Base-by-base conservation (phyloP, 2,329 filamentous ascomycete genomes). In the Colletotrichum musicola region DNA sequence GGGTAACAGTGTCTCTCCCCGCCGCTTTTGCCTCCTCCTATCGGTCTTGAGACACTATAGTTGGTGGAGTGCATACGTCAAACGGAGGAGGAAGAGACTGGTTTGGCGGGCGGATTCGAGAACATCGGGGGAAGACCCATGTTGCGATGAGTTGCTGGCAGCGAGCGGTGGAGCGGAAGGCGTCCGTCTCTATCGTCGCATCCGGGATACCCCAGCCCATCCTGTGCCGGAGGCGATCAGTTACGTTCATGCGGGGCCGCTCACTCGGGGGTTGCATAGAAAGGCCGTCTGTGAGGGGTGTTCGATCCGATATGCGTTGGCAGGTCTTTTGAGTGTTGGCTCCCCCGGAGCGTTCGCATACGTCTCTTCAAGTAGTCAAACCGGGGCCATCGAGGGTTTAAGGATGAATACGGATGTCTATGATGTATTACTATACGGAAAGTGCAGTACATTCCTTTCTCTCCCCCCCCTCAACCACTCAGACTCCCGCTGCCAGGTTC, bases 161-260 rank as follows among this genome's bases (percentile, higher is more conserved):
- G 22, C 16, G 18, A 46, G 49, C 60, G 27, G n/a, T 53, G 46
- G 53, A 20, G 40, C 30, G 53, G 47, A 47, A 25, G 60, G 40
- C 35, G 30, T 60, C 40, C 47, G 27, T 42, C 22, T 20, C 40
- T 44, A 30, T 46, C 61, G 22, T 59, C 46, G 61, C 54, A 50
- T 64, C 65, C 30, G 22, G 65, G 65, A 55, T 64, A 16, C 27
- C 46, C 64, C 60, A 10, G 30, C 30, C 64, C 20, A 44, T 59
- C 62, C 44, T 42, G 49, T 35, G 38, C 54, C 55, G 49, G 55
- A 44, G 65, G 50, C 40, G 30, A 65, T 68, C 65, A 55, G 47
- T 50, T 30, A 57, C 20, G 16, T 53, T 22, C 44, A 35, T 55
- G 61, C 54, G 61, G 62, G 63, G 62, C 40, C 49, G 47, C 25